Percentiles rank a stretch among this genome's conserved stretches.
Conservation (phyloP, 108 stramenopile species). For the Discostella stelligeroides region DNA sequence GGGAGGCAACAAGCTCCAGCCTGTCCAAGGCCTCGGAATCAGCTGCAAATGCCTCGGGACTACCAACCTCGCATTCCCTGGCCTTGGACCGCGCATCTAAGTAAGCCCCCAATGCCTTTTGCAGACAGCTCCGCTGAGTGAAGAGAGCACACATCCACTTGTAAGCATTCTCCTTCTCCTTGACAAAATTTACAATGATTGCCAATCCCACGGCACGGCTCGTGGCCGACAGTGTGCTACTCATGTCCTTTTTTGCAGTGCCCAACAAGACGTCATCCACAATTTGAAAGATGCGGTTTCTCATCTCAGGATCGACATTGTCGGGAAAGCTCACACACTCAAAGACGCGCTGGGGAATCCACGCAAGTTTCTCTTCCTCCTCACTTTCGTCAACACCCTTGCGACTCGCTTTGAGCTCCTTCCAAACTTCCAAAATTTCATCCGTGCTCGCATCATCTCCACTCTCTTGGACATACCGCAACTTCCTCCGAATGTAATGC, state of each 20-base stretch:
- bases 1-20: conserved; percentile 57
- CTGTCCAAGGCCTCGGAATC: conserved; percentile 76
- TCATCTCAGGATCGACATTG: conserved; percentile 64
- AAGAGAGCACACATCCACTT: conserved; percentile 64
- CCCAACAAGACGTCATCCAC: conserved; percentile 66
- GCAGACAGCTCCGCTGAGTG: conserved; percentile 56
- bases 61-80: conserved; percentile 48
- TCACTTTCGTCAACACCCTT: background rate
- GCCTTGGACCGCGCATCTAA: conserved; percentile 63
- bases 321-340: conserved; percentile 66
- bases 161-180: conserved; percentile 49
- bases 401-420: conserved; percentile 4
- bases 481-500: conserved; percentile 58
- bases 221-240: conserved; percentile 58
- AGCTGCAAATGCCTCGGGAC: conserved; percentile 68
- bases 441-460: conserved; percentile 77
- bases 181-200: conserved; percentile 65
- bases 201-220: conserved; percentile 78
- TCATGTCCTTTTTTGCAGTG: conserved; percentile 20
- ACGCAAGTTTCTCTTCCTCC: conserved; percentile 55
- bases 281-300: conserved; percentile 68
- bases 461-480: conserved; percentile 56
- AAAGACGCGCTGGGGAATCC: conserved; percentile 80
- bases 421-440: conserved; percentile 51
- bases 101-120: conserved; percentile 58